Percentiles rank a stretch among this genome's conserved stretches.
These are phyloP conservation scores for Solanum sejunctum DNA, from an alignment of 257 asterid species.

Conservation along the genomic window DNA sequence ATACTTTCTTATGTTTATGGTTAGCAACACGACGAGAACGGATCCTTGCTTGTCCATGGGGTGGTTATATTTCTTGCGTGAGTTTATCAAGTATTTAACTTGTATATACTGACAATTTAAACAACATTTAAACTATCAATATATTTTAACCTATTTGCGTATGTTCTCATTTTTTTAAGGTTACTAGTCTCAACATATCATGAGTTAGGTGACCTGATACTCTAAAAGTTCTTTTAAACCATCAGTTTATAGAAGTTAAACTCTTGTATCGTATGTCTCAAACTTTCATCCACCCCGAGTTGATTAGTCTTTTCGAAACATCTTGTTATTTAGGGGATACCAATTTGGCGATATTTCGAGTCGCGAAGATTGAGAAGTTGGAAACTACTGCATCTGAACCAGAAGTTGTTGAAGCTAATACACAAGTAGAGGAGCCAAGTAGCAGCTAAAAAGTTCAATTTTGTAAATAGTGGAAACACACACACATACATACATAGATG, in stretches of 20 bases:
- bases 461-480: neutral
- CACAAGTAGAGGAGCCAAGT: neutral
- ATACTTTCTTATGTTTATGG: neutral
- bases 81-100: neutral
- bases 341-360: slow-evolving; percentile 64
- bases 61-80: neutral
- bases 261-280: neutral
- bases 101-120: neutral
- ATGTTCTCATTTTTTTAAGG: neutral
- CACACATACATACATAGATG: neutral
- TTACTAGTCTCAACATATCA: neutral
- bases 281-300: neutral
- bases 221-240: neutral
- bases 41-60: neutral
- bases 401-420: slow-evolving; percentile 7
- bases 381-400: slow-evolving; percentile 12
- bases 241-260: neutral
- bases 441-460: neutral
- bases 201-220: neutral
- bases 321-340: slow-evolving; percentile 44
- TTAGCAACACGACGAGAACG: neutral
- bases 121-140: neutral
- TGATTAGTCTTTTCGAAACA: neutral
- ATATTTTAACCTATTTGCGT: neutral
- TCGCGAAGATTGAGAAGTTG: slow-evolving; percentile 35